Conservation (phyloP, 176 grass and related monocot genomes). For the Oryza coarctata region DNA sequence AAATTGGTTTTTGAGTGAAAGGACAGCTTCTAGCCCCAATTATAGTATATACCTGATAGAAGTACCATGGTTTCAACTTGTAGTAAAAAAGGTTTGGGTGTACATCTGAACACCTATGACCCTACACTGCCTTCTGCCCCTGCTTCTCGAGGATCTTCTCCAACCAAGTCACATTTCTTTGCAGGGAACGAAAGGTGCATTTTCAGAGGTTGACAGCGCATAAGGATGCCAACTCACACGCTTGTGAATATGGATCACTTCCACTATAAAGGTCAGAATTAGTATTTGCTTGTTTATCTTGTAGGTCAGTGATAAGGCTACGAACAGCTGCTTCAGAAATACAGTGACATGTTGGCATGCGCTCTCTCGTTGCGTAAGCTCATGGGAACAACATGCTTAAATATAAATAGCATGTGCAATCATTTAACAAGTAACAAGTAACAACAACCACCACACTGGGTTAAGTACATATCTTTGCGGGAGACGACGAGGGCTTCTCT, state of each 20-base stretch:
- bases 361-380: background rate
- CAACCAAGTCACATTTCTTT: background rate
- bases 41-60: no score
- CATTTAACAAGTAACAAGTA: no score
- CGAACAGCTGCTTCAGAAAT: background rate
- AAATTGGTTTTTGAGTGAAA: no score
- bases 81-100: no score
- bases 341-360: background rate
- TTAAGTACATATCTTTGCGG: background rate
- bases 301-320: background rate
- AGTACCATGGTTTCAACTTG: no score
- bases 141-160: background rate
- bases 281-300: background rate
- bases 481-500: conserved; percentile 36
- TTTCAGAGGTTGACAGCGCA: background rate
- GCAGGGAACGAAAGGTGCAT: background rate
- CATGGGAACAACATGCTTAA: background rate
- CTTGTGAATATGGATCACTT: background rate
- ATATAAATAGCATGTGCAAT: background rate
- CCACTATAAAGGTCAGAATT: conserved; percentile 35
- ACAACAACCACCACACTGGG: background rate
- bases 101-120: no score
- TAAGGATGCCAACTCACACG: background rate
- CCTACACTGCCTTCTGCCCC: no score
- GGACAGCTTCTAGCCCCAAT: no score